phyloP scores from a whole-genome alignment of 2,329 filamentous ascomycete species.

The Nothopassalora personata region DNA sequence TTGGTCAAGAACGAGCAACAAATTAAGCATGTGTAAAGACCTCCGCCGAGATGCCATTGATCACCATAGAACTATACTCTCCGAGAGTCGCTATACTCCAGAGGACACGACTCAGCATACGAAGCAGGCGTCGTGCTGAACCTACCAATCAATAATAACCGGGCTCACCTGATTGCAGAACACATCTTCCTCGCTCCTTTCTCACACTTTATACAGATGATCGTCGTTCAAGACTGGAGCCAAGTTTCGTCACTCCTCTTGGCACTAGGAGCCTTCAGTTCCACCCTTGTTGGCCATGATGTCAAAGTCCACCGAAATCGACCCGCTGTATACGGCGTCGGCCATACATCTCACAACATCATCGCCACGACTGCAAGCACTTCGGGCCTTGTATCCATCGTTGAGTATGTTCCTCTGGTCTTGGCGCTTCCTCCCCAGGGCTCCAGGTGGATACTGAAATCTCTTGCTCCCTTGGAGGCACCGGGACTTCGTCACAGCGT shows the following conservation, averaged over 20 bases:
- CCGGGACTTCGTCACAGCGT: neutral
- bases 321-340: constrained; percentile 4
- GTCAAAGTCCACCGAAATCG: neutral
- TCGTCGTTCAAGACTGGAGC: neutral
- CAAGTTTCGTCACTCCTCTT: neutral
- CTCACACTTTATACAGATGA: neutral
- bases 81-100: neutral
- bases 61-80: neutral
- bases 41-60: neutral
- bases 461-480: neutral
- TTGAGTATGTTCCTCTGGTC: neutral
- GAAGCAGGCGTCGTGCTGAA: too few relatives aligned
- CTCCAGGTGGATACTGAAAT: neutral
- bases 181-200: neutral
- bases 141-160: too few relatives aligned
- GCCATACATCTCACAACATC: constrained; percentile 1
- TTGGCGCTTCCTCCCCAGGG: neutral
- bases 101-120: neutral
- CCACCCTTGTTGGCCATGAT: constrained; percentile 4
- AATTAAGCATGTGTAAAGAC: neutral
- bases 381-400: neutral
- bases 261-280: neutral
- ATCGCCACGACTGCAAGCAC: neutral
- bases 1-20: too few relatives aligned
- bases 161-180: too few relatives aligned